Evolutionary conservation across 208 protist genomes (phyloP).

Genomic region (Trypanosoma congolense): DNA sequence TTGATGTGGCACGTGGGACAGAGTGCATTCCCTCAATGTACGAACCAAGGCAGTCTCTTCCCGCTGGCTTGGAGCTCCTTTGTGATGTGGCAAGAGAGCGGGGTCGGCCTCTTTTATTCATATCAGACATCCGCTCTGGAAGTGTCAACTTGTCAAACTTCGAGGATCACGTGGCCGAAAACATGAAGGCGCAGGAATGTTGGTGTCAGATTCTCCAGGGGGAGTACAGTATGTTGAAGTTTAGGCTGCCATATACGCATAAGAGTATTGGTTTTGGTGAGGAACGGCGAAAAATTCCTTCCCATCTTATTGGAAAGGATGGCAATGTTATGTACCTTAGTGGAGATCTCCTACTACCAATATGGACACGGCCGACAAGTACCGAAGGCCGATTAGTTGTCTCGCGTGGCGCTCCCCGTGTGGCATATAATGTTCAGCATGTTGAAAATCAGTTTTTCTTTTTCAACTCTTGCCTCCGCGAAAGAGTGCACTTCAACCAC

Average conservation of each 20-base stretch:
- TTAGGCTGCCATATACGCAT: slow-evolving; percentile 91
- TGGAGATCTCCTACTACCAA: slow-evolving; percentile 89
- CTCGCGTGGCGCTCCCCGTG: slow-evolving; percentile 51
- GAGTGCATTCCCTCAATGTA: slow-evolving; percentile 88
- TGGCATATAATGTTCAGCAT: slow-evolving; percentile 67
- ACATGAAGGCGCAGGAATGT: slow-evolving; percentile 90
- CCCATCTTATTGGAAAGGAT: slow-evolving; percentile 53
- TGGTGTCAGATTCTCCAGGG: slow-evolving; percentile 91
- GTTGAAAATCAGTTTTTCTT: slow-evolving; percentile 94
- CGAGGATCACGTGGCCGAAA: slow-evolving; percentile 86
- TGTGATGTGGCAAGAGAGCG: slow-evolving; percentile 70
- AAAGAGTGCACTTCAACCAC: slow-evolving; percentile 90
- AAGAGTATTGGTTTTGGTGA: slow-evolving; percentile 51
- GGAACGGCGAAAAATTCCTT: slow-evolving; percentile 27
- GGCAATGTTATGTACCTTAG: slow-evolving; percentile 84
- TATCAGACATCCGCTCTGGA: slow-evolving; percentile 93
- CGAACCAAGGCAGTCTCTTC: slow-evolving; percentile 57
- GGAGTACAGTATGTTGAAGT: slow-evolving; percentile 93
- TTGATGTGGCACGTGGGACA: slow-evolving; percentile 83
- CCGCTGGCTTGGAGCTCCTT: slow-evolving; percentile 67
- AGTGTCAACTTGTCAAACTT: slow-evolving; percentile 79
- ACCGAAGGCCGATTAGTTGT: slow-evolving; percentile 93
- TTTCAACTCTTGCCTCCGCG: slow-evolving; percentile 90
- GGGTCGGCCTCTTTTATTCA: slow-evolving; percentile 85
- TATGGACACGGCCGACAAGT: slow-evolving; percentile 94